These are phyloP conservation scores for Cercospora zeae-maydis DNA, from an alignment of 2,329 filamentous ascomycete species.

Conservation along the genomic window DNA sequence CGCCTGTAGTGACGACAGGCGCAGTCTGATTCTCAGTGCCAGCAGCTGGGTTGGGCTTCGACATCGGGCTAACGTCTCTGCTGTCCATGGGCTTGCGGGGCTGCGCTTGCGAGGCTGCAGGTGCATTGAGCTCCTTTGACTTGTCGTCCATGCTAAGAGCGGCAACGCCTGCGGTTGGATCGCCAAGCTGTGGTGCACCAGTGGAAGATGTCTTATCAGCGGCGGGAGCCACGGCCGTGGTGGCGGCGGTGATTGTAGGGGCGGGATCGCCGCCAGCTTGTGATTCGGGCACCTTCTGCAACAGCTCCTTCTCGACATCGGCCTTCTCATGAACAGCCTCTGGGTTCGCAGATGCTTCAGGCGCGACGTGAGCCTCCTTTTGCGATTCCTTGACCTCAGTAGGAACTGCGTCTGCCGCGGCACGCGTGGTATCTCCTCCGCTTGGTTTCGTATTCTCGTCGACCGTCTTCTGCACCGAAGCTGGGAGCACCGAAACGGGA, in stretches of 20 bases:
- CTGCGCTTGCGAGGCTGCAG: constrained; percentile 29
- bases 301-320: constrained; percentile 68
- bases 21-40: constrained; percentile 34
- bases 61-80: constrained; percentile 43
- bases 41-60: constrained; percentile 33
- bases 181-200: constrained; percentile 33
- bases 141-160: constrained; percentile 31
- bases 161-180: constrained; percentile 27
- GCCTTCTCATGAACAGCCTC: constrained; percentile 72
- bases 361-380: constrained; percentile 44
- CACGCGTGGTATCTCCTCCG: constrained; percentile 5
- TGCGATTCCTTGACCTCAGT: constrained; percentile 32
- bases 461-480: constrained; percentile 48
- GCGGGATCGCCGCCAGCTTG: constrained; percentile 46
- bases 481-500: constrained; percentile 42
- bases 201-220: constrained; percentile 24
- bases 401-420: constrained; percentile 26
- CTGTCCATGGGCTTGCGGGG: constrained; percentile 30
- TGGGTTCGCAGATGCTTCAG: constrained; percentile 68
- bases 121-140: constrained; percentile 37
- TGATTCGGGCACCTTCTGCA: constrained; percentile 53
- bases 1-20: constrained; percentile 42
- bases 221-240: constrained; percentile 36
- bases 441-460: constrained; percentile 23
- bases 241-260: constrained; percentile 40